Evolutionary conservation across 75 land plant species (phyloP).

Genomic region (Sequoia sempervirens): DNA sequence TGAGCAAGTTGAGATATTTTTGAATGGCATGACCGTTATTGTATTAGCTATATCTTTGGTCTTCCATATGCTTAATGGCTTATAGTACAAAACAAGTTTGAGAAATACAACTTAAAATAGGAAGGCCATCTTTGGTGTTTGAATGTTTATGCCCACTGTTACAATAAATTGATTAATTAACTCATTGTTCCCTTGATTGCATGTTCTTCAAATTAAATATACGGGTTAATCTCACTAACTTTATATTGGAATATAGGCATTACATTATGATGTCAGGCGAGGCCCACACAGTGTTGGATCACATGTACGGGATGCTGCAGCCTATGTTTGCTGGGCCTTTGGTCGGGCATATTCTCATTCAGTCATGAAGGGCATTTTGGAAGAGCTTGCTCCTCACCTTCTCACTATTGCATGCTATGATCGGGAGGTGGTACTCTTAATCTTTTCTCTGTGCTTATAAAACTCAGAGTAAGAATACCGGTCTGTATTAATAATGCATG

Average conservation of each 20-base stretch:
- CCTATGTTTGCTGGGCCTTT: slow-evolving; percentile 99
- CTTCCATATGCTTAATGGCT: not conserved
- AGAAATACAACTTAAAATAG: not conserved
- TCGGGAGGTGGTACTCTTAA: slow-evolving; percentile 68
- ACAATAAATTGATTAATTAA: not conserved
- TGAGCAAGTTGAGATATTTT: not conserved
- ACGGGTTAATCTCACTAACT: not conserved
- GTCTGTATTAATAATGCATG: not conserved
- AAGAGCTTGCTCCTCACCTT: slow-evolving; percentile 83
- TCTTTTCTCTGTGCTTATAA: not conserved
- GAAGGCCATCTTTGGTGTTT: not conserved
- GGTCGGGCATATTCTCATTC: slow-evolving; percentile 85
- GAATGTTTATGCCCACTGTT: not conserved
- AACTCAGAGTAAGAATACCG: slow-evolving; percentile 3
- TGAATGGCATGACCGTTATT: not conserved
- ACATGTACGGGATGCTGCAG: slow-evolving; percentile 99
- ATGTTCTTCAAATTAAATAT: not conserved
- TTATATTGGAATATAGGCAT: slow-evolving; percentile 47
- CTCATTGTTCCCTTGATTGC: not conserved
- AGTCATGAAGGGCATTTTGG: slow-evolving; percentile 68
- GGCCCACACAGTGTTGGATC: slow-evolving; percentile 98
- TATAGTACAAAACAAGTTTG: not conserved
- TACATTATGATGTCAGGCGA: slow-evolving; percentile 93
- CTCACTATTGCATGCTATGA: slow-evolving; percentile 93
- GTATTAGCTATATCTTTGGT: not conserved